phyloP scores from a whole-genome alignment of 495 filamentous ascomycete genomes.

The Xylaria curta region DNA sequence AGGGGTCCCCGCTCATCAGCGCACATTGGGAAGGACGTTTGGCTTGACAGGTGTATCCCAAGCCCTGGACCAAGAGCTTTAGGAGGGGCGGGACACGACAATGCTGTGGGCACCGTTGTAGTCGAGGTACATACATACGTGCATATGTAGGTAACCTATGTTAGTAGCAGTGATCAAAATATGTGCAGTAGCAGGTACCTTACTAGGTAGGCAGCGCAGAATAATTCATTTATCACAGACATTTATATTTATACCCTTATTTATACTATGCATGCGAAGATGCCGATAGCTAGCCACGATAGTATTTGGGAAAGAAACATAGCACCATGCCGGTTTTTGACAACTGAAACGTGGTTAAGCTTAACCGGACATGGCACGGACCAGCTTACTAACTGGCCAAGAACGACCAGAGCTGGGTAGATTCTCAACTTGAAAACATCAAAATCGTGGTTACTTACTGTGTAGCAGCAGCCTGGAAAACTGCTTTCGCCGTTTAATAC shows the following conservation, averaged over 20 bases:
- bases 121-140: neutral
- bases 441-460: neutral
- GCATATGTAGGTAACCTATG: too few relatives aligned
- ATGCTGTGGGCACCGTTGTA: neutral
- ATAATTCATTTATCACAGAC: too few relatives aligned
- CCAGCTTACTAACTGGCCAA: conserved; percentile 15
- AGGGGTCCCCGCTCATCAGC: neutral
- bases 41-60: neutral
- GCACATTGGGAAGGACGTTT: conserved; percentile 23
- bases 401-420: neutral
- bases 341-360: conserved; percentile 6
- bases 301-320: neutral
- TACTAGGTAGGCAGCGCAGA: too few relatives aligned
- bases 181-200: too few relatives aligned
- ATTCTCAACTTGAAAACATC: neutral
- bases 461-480: neutral
- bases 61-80: neutral
- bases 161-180: too few relatives aligned
- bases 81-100: conserved; percentile 1
- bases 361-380: conserved; percentile 5
- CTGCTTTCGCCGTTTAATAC: neutral
- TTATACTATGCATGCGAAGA: neutral
- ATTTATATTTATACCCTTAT: too few relatives aligned
- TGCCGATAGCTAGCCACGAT: neutral
- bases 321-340: neutral